These are phyloP conservation scores for Nidularia pulvinata DNA, from an alignment of 768 basidiomycete genomes.

Conservation along the genomic window DNA sequence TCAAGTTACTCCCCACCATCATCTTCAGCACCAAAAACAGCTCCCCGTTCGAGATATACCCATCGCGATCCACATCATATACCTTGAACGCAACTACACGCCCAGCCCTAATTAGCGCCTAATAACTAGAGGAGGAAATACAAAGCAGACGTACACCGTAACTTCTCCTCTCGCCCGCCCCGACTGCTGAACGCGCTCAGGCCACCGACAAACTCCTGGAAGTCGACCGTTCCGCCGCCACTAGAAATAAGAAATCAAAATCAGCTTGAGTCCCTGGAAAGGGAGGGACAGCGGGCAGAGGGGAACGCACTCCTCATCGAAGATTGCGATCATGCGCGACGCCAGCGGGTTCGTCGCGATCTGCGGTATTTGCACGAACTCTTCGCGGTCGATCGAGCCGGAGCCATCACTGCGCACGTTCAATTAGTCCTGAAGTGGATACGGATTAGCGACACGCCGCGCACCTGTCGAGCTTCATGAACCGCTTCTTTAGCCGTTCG, in stretches of 20 bases:
- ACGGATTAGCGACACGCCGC: constrained; percentile 7
- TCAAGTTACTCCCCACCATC: constrained; percentile 99
- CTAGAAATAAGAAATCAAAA: constrained; percentile 36
- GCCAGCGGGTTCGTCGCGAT: constrained; percentile 98
- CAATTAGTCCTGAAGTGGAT: background rate
- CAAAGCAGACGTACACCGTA: constrained; percentile 69
- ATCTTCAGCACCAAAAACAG: constrained; percentile 98
- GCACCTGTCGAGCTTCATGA: constrained; percentile 98
- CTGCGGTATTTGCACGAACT: constrained; percentile 98
- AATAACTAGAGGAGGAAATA: constrained; percentile 7
- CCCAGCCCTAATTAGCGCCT: background rate
- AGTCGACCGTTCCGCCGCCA: constrained; percentile 98
- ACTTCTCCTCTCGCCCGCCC: constrained; percentile 96
- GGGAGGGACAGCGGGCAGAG: background rate
- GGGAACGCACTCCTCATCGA: constrained; percentile 92
- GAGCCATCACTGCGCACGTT: constrained; percentile 78
- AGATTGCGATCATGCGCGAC: constrained; percentile 98
- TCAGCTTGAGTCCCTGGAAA: constrained; percentile 1
- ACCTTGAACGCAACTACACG: constrained; percentile 96
- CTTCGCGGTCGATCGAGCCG: constrained; percentile 97
- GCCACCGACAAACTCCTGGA: constrained; percentile 98
- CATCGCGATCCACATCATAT: constrained; percentile 98
- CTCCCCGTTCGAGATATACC: constrained; percentile 98
- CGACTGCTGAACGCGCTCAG: constrained; percentile 97
- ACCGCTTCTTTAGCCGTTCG: constrained; percentile 96